Evolutionary conservation across 1,284 basidiomycete species (phyloP), one percentile per base, ranked within the genome.

Genomic region (Microbotryomycetes sp.): DNA sequence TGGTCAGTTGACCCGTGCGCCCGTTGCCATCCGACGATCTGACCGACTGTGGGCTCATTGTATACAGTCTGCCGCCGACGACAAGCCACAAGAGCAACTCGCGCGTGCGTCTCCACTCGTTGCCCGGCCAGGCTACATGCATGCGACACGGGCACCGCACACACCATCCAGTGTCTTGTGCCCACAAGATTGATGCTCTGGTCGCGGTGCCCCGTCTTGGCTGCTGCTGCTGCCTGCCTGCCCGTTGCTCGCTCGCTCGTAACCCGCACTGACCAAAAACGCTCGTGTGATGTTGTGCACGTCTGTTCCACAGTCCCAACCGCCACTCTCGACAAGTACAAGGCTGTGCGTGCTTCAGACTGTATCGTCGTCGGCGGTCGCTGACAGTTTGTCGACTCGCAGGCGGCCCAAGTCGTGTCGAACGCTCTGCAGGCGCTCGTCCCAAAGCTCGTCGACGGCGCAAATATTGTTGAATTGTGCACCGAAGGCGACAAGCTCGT

Each of bases 401-500:
- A 54, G 55, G 92, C 93, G 27, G 91, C 89, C 64, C 91, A 96
- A 71, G 91, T 96, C 75, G 85, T 89, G 51, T 82, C 88, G 73
- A 82, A 84, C 72, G 90, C 89, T 54, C 83, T 91, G 76, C 91
- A 91, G 80, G 87, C 87, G 79, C 81, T 97, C 71, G 80, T 94
- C 66, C 83, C 83, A 55, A 80, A 85, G 62, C 78, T 80, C 68
- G 81, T 87, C 18, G 88, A 90, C 72, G 93, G 90, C 57, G 86
- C 86, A 63, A 80, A 92, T 72, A 74, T 79, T 47, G 81, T 94
- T 75, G 91, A 97, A 78, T 83, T 97, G 57, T 93, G 89, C 77
- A 77, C 88, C 65, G 86, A 91, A 78, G 93, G 93, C 65, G 93
- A 97, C 81, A 89, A 87, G 77, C 83, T 91, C 73, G 80, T 97